phyloP scores from a whole-genome alignment of 352 stramenopile species.

The Phytophthora sojae region DNA sequence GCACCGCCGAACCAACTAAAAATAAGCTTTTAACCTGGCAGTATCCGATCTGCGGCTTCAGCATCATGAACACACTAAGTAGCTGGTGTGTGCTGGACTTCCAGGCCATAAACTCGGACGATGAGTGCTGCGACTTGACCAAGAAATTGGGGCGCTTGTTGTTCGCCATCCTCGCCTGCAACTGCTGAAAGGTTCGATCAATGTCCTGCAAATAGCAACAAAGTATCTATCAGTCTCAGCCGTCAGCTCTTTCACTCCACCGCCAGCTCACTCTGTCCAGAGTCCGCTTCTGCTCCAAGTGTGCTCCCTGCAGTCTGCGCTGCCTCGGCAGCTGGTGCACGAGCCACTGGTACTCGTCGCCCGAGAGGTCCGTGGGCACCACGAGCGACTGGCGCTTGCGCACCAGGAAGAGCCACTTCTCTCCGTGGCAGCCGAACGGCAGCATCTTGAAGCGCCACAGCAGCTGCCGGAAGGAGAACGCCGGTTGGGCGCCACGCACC shows the following conservation, averaged over 20 bases:
- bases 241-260: conserved; percentile 6
- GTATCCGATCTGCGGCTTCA: conserved; percentile 64
- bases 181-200: conserved; percentile 54
- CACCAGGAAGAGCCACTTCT: conserved; percentile 61
- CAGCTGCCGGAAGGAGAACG: conserved; percentile 55
- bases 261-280: conserved; percentile 38
- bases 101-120: conserved; percentile 46
- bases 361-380: conserved; percentile 36
- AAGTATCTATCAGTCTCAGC: not conserved
- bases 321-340: conserved; percentile 35
- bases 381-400: conserved; percentile 45
- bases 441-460: conserved; percentile 62
- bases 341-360: conserved; percentile 48
- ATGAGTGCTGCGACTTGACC: conserved; percentile 38
- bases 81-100: conserved; percentile 49
- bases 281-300: conserved; percentile 47
- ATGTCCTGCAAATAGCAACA: conserved; percentile 41
- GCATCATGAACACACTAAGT: conserved; percentile 50
- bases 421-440: conserved; percentile 50
- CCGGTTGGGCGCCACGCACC: conserved; percentile 41
- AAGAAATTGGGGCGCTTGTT: conserved; percentile 28
- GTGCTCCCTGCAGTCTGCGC: conserved; percentile 18
- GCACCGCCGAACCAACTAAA: not conserved
- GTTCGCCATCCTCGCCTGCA: conserved; percentile 36
- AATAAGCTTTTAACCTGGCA: conserved; percentile 42